phyloP scores from a whole-genome alignment of 169 alveolate species.

The Cyclospora cayetanensis region DNA sequence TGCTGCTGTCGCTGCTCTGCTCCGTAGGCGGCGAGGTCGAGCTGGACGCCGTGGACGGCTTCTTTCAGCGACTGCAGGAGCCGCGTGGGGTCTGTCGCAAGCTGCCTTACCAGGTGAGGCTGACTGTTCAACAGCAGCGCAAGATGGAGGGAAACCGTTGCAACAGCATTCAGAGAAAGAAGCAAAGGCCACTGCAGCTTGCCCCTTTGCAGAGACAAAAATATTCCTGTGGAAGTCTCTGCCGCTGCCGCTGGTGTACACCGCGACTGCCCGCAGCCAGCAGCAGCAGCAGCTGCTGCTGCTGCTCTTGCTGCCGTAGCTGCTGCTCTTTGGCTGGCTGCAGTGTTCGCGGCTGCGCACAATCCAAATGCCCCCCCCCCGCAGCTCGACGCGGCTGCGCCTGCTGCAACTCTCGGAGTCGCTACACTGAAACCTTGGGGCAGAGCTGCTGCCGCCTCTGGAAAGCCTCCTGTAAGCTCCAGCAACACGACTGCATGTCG shows the following conservation, averaged over 20 bases:
- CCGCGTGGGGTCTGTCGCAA: conserved; percentile 51
- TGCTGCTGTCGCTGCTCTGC: conserved; percentile 4
- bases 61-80: conserved; percentile 13
- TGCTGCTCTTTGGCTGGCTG: conserved; percentile 42
- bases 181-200: conserved; percentile 14
- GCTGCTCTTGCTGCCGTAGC: conserved; percentile 19
- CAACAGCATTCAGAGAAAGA: conserved; percentile 53
- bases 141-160: conserved; percentile 3
- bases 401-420: conserved; percentile 3
- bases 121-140: conserved; percentile 53
- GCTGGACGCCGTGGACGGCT: neutral
- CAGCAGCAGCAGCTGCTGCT: conserved; percentile 47
- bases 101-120: conserved; percentile 51
- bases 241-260: neutral
- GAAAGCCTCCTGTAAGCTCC: neutral
- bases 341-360: neutral
- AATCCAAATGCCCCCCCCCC: too few relatives aligned
- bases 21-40: neutral
- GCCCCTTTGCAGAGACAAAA: neutral
- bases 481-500: conserved; percentile 44
- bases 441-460: conserved; percentile 40
- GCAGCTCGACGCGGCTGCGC: conserved; percentile 6
- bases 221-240: neutral
- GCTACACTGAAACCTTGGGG: neutral
- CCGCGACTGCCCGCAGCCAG: neutral